Conservation (phyloP, 306 rosid species). For the Trifolium dubium region DNA sequence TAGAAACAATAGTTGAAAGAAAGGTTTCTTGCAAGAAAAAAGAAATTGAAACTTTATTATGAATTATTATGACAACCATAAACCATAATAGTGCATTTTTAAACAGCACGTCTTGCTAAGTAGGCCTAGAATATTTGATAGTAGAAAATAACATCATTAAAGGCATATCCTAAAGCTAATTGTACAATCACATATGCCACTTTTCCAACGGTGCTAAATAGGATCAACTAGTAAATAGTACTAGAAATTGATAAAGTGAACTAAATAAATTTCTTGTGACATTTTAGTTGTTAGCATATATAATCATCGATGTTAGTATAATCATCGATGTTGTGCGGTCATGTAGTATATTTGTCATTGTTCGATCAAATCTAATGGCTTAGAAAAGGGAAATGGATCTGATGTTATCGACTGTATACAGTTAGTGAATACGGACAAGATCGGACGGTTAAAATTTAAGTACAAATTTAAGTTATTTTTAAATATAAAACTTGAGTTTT, state of each 20-base stretch:
- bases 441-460: no score
- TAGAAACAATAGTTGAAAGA: neutral
- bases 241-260: constrained; percentile 32
- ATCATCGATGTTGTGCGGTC: no score
- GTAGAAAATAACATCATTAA: constrained; percentile 15
- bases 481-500: no score
- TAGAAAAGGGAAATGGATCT: no score
- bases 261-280: constrained; percentile 4
- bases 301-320: no score
- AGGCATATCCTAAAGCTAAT: constrained; percentile 33
- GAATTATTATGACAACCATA: constrained; percentile 1
- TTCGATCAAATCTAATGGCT: no score
- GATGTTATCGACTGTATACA: no score
- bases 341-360: no score
- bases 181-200: constrained; percentile 30
- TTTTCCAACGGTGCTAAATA: constrained; percentile 37
- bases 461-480: no score
- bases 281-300: neutral
- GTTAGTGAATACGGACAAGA: no score
- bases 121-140: constrained; percentile 18
- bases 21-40: neutral
- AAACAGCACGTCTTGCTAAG: constrained; percentile 13
- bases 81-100: constrained; percentile 18
- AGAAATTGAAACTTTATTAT: neutral
- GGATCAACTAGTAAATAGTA: neutral